Base-by-base conservation (phyloP, 352 stramenopile genomes). In the Phytophthora parvispora region DNA sequence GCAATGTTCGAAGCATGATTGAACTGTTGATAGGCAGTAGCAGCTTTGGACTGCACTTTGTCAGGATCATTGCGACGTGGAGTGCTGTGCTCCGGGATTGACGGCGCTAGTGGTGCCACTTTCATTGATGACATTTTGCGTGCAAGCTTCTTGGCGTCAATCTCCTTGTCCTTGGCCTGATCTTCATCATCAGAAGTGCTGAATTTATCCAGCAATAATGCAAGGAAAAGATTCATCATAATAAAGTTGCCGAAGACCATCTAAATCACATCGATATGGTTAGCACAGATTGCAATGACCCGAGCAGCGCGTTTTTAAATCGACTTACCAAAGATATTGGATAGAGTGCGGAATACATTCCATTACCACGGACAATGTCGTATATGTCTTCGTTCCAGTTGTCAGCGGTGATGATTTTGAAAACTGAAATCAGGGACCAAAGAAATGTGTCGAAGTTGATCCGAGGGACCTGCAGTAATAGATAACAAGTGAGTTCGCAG, bases 341-440 rank as follows among this genome's bases (percentile, higher is more conserved):
- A 79, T 98, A 98, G 25, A 96, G 24, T 3, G 73, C 78, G 5
- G 79, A 74, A 6, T 52, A 67, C 47, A 83, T 80, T n/a, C 80
- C 78, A 56, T 89, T 95, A 27, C 81, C 80, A 12, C 89, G 89
- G 63, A 96, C 95, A 9, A 75, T 82, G 67, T 98, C 87, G 72
- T 98, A 98, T 92, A 99, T 97, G 51, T 98, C 78, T 49, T 81
- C 76, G 68, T 98, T 98, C 93, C 93, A 99, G 77, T 98, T 97
- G 48, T 99, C 96, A 6, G 89, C 91, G 16, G 94, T 94, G 47
- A 99, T 96, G 47, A 99, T 82, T 67, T 98, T 91, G 57, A 98
- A 98, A 4, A 98, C 90, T 0, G 93, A 97, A 20, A 96, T 76
- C 15, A 81, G 50, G 0, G 89, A 83, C 80, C 78, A 91, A 22